A percentile compares a stretch with the other conserved stretches of the same genome.
phyloP scores from a whole-genome alignment of 768 basidiomycete species.

The Gautieria morchelliformis region DNA sequence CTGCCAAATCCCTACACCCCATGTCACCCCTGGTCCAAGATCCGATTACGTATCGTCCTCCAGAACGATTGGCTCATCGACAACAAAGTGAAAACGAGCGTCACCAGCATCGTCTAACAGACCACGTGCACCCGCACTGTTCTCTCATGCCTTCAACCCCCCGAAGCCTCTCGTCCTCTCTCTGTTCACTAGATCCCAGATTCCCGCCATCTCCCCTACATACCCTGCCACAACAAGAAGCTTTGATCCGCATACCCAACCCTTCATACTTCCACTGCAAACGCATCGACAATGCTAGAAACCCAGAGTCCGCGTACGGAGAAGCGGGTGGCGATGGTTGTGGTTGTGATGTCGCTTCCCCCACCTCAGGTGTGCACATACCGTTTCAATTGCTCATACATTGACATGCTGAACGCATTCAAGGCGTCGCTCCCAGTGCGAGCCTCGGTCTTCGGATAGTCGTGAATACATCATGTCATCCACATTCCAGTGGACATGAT shows the following conservation, averaged over 20 bases:
- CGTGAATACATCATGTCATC: too few relatives aligned
- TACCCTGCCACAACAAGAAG: too few relatives aligned
- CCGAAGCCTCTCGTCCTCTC: neutral
- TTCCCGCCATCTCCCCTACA: too few relatives aligned
- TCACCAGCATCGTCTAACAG: neutral
- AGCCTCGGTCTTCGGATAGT: neutral
- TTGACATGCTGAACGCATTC: neutral
- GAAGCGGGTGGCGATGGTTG: neutral
- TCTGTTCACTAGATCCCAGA: too few relatives aligned
- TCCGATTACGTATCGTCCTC: neutral
- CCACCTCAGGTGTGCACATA: neutral
- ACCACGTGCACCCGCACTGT: neutral
- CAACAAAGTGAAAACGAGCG: neutral
- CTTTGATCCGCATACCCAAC: too few relatives aligned
- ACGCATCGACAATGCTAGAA: neutral
- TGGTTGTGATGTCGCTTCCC: neutral
- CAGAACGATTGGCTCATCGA: neutral
- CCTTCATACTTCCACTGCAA: neutral
- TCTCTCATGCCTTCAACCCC: neutral
- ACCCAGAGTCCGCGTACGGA: neutral
- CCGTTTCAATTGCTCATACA: neutral
- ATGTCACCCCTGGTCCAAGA: neutral
- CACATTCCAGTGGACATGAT: too few relatives aligned
- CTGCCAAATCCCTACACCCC: neutral
- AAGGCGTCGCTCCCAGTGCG: neutral